Conservation (phyloP, 805 yeast species). For the Lipomyces spencermartinsiae region DNA sequence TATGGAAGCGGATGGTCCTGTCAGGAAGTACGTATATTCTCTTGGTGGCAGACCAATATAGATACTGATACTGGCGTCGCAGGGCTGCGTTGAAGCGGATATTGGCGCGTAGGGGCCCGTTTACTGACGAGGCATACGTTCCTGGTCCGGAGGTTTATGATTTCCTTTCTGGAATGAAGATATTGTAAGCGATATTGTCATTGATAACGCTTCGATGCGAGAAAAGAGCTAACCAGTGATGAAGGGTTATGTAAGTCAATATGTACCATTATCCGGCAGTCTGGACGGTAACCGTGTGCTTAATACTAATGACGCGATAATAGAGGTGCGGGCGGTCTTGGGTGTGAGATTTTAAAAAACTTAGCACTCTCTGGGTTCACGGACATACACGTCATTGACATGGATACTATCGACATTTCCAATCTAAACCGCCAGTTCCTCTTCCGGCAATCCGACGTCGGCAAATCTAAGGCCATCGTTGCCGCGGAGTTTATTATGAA, state of each 20-base stretch:
- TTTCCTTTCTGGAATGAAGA: conserved; percentile 43
- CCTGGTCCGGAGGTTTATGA: conserved; percentile 46
- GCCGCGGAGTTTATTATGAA: conserved; percentile 64
- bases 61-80: not conserved
- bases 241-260: conserved; percentile 19
- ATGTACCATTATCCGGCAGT: not conserved
- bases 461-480: conserved; percentile 67
- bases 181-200: conserved; percentile 44
- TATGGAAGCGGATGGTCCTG: conserved; percentile 5
- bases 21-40: not conserved
- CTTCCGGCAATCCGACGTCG: conserved; percentile 65
- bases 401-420: conserved; percentile 82
- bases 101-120: conserved; percentile 46
- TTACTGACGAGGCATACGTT: conserved; percentile 47
- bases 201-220: not conserved
- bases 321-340: conserved; percentile 84
- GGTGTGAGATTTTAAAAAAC: conserved; percentile 79
- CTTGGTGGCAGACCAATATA: not conserved
- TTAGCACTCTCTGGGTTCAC: conserved; percentile 72
- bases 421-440: conserved; percentile 79
- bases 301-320: not conserved
- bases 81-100: conserved; percentile 37
- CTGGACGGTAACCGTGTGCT: not conserved
- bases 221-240: not conserved
- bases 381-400: conserved; percentile 72